Percentiles rank a stretch among this genome's conserved stretches.
These are phyloP conservation scores for Psilocybe azurescens DNA, from an alignment of 768 basidiomycete species.

Conservation along the genomic window DNA sequence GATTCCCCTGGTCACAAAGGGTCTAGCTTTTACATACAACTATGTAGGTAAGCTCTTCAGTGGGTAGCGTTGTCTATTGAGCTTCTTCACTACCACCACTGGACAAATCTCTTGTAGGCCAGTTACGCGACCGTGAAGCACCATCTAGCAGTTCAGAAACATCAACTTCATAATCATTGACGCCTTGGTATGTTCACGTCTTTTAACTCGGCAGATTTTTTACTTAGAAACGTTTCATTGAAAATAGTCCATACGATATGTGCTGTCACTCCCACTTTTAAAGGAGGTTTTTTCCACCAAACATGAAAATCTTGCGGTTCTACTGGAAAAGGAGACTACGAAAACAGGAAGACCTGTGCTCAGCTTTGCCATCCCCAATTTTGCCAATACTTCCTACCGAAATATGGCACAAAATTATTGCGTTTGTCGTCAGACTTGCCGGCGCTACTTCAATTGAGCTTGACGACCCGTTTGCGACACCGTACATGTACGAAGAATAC, in stretches of 20 bases:
- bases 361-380: not conserved
- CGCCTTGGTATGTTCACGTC: too few relatives aligned
- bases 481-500: slow-evolving; percentile 34
- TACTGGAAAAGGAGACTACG: slow-evolving; percentile 7
- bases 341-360: not conserved
- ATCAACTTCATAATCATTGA: too few relatives aligned
- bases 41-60: not conserved
- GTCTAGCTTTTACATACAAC: not conserved
- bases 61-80: not conserved
- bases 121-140: too few relatives aligned
- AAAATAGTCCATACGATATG: not conserved
- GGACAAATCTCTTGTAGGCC: too few relatives aligned
- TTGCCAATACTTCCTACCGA: slow-evolving; percentile 23
- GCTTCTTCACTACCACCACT: not conserved
- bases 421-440: slow-evolving; percentile 37
- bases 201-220: too few relatives aligned
- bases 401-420: slow-evolving; percentile 43
- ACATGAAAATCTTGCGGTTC: slow-evolving; percentile 5
- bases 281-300: not conserved
- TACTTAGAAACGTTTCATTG: too few relatives aligned
- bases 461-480: slow-evolving; percentile 44
- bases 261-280: not conserved
- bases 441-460: slow-evolving; percentile 37
- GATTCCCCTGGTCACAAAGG: not conserved
- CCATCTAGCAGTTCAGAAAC: too few relatives aligned